Evolutionary conservation across 1,284 basidiomycete species (phyloP), one percentile per base, ranked within the genome.

Genomic region (Heliocybe sulcata): DNA sequence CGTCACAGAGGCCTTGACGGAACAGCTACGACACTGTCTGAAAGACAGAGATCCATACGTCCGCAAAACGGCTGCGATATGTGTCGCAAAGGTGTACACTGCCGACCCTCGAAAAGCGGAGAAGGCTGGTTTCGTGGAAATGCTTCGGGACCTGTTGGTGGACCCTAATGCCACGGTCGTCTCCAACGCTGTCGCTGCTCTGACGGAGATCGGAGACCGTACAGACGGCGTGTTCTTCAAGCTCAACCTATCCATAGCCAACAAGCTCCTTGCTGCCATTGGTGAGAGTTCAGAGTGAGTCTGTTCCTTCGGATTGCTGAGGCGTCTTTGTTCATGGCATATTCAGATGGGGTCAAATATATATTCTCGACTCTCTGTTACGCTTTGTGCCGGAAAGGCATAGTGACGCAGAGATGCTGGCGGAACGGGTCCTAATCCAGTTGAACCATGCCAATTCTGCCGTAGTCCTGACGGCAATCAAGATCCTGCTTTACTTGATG

Each of bases 291-390:
- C 94, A 47, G 94, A 97, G 92, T 94, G 66, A 63, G 90, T 72
- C 51, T 50, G 48, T 29, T 26, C 8, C 4, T n/a, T 49, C 20
- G 6, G 27, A 49, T 25, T 20, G 23, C 47, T 49, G 23, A 26
- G 23, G 25, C 47, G 3, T 29, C 49, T 33, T 12, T 27, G 19
- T 20, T 38, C 12, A 42, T 42, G 19, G 4, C 38, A n/a, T n/a
- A 16, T n/a, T 52, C 63, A 97, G 94, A 71, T 99, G 97, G 97
- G 96, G 96, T 1, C 96, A 98, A 71, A 94, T 98, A 42, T 99
- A 99, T 69, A 98, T 99, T 60, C 80, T 99, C 54, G 97, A 99
- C 69, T 90, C 92, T 2, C 72, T 99, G 31, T 74, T 99, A 58
- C 92, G 94, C 54, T 99, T 91, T 67, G 90, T 98, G 6, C 97